Conservation (phyloP, 441 rosid genomes). For the Populus tomentosa region DNA sequence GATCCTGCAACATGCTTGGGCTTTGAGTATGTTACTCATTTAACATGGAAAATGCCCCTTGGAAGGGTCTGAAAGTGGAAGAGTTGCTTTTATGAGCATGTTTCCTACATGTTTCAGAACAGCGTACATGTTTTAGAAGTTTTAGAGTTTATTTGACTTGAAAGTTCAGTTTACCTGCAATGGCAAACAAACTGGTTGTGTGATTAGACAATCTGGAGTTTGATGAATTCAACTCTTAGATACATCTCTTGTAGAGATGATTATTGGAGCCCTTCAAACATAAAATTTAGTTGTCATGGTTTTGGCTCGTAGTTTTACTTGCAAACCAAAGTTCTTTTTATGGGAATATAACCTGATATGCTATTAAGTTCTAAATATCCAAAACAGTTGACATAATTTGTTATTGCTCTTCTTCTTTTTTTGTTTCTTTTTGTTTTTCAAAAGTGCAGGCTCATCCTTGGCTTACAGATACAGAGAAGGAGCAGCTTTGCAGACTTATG, state of each 20-base stretch:
- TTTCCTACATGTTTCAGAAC: background rate
- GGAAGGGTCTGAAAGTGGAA: background rate
- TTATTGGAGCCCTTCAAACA: background rate
- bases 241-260: background rate
- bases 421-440: background rate
- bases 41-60: background rate
- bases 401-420: too few species aligned
- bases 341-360: background rate
- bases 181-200: background rate
- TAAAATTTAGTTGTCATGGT: background rate
- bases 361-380: background rate
- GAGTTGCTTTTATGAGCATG: background rate
- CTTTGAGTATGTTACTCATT: background rate
- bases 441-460: constrained; percentile 81
- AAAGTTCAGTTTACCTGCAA: background rate
- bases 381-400: background rate
- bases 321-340: background rate
- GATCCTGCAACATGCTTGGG: background rate
- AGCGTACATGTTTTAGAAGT: background rate
- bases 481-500: constrained; percentile 49
- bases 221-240: background rate
- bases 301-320: background rate
- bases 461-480: constrained; percentile 75
- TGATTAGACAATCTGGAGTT: background rate
- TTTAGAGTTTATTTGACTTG: background rate